Base-by-base conservation (phyloP, 179 eudicot species). In the Gypsophila paniculata region DNA sequence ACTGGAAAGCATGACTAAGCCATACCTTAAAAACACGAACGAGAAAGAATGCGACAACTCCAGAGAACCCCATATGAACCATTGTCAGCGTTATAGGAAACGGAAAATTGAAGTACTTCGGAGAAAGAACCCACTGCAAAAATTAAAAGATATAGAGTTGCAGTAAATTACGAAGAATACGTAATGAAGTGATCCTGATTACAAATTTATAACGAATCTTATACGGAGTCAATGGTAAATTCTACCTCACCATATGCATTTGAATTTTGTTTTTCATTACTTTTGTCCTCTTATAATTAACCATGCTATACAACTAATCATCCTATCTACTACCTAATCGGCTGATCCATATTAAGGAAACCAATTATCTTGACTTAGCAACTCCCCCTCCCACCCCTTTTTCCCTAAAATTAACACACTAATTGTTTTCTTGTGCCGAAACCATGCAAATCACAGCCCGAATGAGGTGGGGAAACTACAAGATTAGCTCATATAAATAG, bases 21-120 rank as follows among this genome's bases (percentile, higher is more conserved):
- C 81, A 51, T 88, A 94, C 99, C 99, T 94, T 94, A 73, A 94
- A 86, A 79, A 94, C 95, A 71, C 97, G 99, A 74, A 94, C 82
- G 68, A 94, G 91, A 79, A 94, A 74, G 81, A 94, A 94, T 13
- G 99, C 94, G 69, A 94, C 94, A 26, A 81, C 32, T 78, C 96
- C 97, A 53, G 99, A 94, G 78, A 94, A 91, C 18, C 97, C 99
- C 99, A 94, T 94, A 76, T 94, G 99, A 77, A 94, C 90, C 99
- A 94, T 94, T 25, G 99, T 94, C 38, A 94, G 93, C 38, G 99
- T 94, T 74, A 94, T 92, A 48, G 97, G 99, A 8, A 94, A 84
- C 46, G 97, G 96, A 78, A 94, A 94, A 72, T 91, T 94, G 93
- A 94, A 94, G 81, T 94, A 94, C 77, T 91, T 94, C 51, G 94